A percentile compares a stretch with the other conserved stretches of the same genome.
Conservation (phyloP, 148 eudicot species). For the Persicaria maculosa region DNA sequence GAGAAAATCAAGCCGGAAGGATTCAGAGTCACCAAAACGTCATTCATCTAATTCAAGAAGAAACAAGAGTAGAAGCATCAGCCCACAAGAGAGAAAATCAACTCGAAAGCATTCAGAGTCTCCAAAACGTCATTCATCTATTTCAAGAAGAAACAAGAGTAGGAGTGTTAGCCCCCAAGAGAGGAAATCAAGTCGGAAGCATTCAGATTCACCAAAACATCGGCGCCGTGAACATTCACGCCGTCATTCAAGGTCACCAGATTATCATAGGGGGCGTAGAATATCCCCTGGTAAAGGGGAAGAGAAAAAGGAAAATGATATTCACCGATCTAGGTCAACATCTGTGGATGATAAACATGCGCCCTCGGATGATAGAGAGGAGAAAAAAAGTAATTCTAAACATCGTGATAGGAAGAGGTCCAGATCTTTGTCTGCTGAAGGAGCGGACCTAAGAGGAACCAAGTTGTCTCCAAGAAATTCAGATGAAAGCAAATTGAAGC, state of each 20-base stretch:
- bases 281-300: constrained; percentile 49
- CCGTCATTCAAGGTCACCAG: constrained; percentile 63
- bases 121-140: too few species aligned
- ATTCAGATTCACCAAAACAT: constrained; percentile 48
- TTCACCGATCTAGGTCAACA: constrained; percentile 56
- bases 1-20: constrained; percentile 16
- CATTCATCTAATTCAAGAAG: too few species aligned
- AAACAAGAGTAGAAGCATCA: too few species aligned
- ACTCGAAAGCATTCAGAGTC: too few species aligned
- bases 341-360: constrained; percentile 40
- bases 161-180: too few species aligned
- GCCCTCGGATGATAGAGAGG: constrained; percentile 24
- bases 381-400: constrained; percentile 18
- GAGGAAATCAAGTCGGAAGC: constrained; percentile 16
- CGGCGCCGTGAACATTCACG: constrained; percentile 40
- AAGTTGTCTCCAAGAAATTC: constrained; percentile 30
- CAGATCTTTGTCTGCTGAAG: constrained; percentile 28
- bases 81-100: too few species aligned
- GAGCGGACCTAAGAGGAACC: constrained; percentile 18
- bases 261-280: constrained; percentile 36
- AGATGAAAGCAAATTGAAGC: constrained; percentile 24
- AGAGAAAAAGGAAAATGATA: constrained; percentile 38
- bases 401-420: constrained; percentile 28
- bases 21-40: constrained; percentile 32
- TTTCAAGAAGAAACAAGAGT: too few species aligned